phyloP scores from a whole-genome alignment of 2,329 filamentous ascomycete genomes.

The Drechmeria coniospora region DNA sequence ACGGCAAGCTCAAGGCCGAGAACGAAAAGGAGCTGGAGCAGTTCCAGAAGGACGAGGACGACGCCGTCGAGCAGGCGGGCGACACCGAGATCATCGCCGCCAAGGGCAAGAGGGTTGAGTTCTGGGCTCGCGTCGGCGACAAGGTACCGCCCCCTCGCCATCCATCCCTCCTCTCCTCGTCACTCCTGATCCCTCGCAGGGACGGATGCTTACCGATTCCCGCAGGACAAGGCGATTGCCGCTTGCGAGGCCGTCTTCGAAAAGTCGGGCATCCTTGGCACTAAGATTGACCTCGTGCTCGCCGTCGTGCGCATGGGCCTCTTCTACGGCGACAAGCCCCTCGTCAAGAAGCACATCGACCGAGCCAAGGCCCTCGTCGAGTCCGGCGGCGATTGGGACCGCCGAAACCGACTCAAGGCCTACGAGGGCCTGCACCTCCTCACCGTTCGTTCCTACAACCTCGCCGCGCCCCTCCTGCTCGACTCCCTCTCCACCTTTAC shows the following conservation, averaged over 20 bases:
- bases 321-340: constrained; percentile 85
- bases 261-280: constrained; percentile 91
- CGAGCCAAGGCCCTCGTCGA: constrained; percentile 83
- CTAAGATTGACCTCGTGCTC: constrained; percentile 92
- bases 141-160: constrained; percentile 46
- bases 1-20: constrained; percentile 59
- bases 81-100: constrained; percentile 91
- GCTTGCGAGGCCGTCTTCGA: constrained; percentile 89
- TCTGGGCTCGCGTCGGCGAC: constrained; percentile 89
- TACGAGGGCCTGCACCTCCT: constrained; percentile 92
- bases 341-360: constrained; percentile 89
- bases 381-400: constrained; percentile 94
- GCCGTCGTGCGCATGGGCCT: constrained; percentile 91
- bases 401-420: constrained; percentile 93
- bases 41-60: constrained; percentile 77
- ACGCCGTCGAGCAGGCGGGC: constrained; percentile 88
- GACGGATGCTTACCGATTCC: constrained; percentile 6
- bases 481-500: constrained; percentile 97
- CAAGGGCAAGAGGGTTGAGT: constrained; percentile 86
- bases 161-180: no score
- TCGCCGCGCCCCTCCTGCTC: constrained; percentile 81
- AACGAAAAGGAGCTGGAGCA: constrained; percentile 65
- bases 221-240: constrained; percentile 80
- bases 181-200: no score
- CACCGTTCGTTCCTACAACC: constrained; percentile 78